Conservation (phyloP, 257 asterid species). For the Datura wrightii region DNA sequence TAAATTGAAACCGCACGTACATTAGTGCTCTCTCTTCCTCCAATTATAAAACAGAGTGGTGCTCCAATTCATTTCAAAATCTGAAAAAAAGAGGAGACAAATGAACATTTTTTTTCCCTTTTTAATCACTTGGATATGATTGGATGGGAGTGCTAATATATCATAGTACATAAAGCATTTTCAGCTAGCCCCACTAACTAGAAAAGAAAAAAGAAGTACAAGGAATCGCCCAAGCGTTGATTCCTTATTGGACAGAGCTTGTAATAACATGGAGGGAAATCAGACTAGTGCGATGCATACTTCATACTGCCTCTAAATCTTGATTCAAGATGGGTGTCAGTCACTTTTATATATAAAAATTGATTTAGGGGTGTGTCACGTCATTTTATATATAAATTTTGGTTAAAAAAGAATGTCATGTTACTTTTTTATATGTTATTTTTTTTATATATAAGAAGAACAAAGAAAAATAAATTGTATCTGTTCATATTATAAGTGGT, state of each 20-base stretch:
- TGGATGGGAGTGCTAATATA: not conserved
- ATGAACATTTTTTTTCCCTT: not conserved
- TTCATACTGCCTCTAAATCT: not conserved
- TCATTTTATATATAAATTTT: too few species aligned
- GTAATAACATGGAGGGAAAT: not conserved
- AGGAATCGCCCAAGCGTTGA: not conserved
- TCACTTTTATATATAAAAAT: too few species aligned
- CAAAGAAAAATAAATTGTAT: too few species aligned
- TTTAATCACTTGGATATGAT: not conserved
- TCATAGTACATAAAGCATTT: not conserved
- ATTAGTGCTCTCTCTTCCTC: not conserved
- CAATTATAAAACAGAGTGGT: not conserved
- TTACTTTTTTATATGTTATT: too few species aligned
- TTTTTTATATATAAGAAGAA: too few species aligned
- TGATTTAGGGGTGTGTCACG: too few species aligned
- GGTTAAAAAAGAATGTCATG: too few species aligned
- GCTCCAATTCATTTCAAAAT: not conserved
- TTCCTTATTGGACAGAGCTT: not conserved
- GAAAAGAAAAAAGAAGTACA: not conserved
- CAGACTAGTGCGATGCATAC: not conserved
- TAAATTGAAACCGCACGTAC: not conserved
- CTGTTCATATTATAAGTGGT: too few species aligned
- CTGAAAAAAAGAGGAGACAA: not conserved
- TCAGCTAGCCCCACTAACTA: not conserved
- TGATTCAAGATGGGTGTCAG: not conserved